Percentiles rank a stretch among this genome's conserved stretches.
Evolutionary conservation across 208 protist genomes (phyloP).

Genomic region (Trypanosomatidae sp.): DNA sequence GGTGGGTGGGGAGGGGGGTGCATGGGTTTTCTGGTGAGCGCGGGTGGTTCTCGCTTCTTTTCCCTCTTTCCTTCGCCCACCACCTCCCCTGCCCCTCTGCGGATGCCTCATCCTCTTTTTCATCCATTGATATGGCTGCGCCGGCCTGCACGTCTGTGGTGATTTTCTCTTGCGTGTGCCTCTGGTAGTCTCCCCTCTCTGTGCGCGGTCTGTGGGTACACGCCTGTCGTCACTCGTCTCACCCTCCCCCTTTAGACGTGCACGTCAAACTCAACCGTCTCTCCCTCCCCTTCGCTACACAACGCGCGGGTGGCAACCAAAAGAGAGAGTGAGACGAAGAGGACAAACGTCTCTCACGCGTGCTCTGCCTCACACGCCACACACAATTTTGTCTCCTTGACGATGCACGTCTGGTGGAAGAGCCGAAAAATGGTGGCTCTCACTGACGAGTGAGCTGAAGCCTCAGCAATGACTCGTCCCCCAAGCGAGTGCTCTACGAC

Average conservation of each 20-base stretch:
- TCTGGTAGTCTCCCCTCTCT: neutral
- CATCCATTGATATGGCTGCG: neutral
- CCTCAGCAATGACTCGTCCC: neutral
- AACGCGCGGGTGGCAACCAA: too few species aligned
- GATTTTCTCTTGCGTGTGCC: neutral
- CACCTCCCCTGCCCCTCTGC: neutral
- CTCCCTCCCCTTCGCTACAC: too few species aligned
- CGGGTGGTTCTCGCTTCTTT: neutral
- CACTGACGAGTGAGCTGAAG: neutral
- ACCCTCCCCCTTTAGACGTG: neutral
- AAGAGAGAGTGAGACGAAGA: too few species aligned
- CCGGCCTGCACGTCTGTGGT: neutral
- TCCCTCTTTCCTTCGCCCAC: neutral
- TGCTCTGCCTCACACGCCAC: too few species aligned
- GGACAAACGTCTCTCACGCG: too few species aligned
- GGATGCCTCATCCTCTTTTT: neutral
- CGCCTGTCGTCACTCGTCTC: neutral
- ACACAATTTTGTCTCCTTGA: neutral
- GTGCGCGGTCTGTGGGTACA: neutral
- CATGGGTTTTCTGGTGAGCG: neutral
- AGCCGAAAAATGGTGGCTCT: neutral
- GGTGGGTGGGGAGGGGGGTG: neutral
- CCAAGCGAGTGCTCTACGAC: neutral
- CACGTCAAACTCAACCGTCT: neutral
- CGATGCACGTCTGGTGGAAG: neutral